Evolutionary conservation across 208 protist species (phyloP).

Genomic region (Leishmania major): DNA sequence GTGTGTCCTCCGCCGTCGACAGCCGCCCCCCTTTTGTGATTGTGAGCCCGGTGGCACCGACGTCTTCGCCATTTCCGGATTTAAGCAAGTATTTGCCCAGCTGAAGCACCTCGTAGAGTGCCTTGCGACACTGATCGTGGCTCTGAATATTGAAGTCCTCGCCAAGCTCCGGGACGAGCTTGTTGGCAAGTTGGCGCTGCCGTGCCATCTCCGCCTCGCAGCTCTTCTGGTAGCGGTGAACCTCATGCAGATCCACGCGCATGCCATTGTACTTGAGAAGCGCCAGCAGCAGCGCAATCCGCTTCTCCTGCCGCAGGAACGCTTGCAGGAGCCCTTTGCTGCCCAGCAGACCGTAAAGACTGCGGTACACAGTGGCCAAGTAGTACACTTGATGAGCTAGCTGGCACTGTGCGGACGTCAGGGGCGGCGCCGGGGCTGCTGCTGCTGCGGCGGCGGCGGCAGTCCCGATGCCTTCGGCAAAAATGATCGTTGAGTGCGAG

Average conservation of each 20-base stretch:
- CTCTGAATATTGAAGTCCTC: slow-evolving; percentile 88
- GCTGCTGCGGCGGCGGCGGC: background rate
- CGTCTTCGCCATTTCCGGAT: slow-evolving; percentile 8
- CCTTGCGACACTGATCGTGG: slow-evolving; percentile 76
- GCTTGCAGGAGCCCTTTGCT: slow-evolving; percentile 77
- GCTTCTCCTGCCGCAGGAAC: slow-evolving; percentile 89
- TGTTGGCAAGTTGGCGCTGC: slow-evolving; percentile 33
- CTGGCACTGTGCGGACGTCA: slow-evolving; percentile 35
- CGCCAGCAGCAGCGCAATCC: slow-evolving; percentile 71
- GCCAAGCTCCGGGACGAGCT: slow-evolving; percentile 49
- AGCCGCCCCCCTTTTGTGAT: slow-evolving; percentile 86
- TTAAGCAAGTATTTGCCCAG: slow-evolving; percentile 61
- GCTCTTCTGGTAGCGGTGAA: slow-evolving; percentile 54
- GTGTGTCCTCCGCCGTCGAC: slow-evolving; percentile 89
- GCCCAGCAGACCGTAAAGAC: slow-evolving; percentile 80
- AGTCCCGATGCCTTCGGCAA: background rate
- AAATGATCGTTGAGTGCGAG: background rate
- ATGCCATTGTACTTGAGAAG: slow-evolving; percentile 79
- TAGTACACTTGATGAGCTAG: slow-evolving; percentile 76
- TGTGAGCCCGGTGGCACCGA: slow-evolving; percentile 31
- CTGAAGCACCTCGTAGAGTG: slow-evolving; percentile 85
- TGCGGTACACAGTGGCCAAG: slow-evolving; percentile 75
- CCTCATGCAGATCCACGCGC: slow-evolving; percentile 60
- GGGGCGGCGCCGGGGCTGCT: slow-evolving; percentile 15
- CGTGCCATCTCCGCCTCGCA: slow-evolving; percentile 59